A percentile compares a stretch with the other conserved stretches of the same genome.
phyloP scores from a whole-genome alignment of 805 yeast genomes.

The Cephaloascus albidus region DNA sequence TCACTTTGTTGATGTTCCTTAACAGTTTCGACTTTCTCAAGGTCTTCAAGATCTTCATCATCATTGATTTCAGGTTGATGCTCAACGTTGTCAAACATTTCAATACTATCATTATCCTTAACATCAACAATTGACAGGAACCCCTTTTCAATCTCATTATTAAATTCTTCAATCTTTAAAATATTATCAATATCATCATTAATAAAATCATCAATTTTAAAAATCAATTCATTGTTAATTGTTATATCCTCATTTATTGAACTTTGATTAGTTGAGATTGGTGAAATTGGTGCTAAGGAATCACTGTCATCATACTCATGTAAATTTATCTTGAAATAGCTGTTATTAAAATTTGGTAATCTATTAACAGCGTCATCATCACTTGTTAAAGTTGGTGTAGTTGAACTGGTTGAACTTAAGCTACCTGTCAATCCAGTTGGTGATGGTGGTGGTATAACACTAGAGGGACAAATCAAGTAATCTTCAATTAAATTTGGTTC shows the following conservation, averaged over 20 bases:
- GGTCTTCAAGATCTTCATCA: slow-evolving; percentile 4
- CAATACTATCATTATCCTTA: slow-evolving; percentile 32
- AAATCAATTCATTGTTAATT: slow-evolving; percentile 21
- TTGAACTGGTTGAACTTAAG: slow-evolving; percentile 22
- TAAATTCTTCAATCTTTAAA: slow-evolving; percentile 6
- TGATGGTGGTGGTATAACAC: slow-evolving; percentile 12
- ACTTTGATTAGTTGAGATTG: background rate
- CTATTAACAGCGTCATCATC: background rate
- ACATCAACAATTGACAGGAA: slow-evolving; percentile 59
- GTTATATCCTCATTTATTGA: slow-evolving; percentile 12
- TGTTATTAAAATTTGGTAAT: background rate
- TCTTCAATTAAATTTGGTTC: slow-evolving; percentile 52
- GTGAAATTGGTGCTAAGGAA: slow-evolving; percentile 3
- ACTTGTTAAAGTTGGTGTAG: slow-evolving; percentile 21
- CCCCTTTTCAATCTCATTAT: background rate
- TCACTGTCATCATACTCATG: slow-evolving; percentile 1
- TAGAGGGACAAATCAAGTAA: slow-evolving; percentile 13
- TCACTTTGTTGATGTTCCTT: background rate
- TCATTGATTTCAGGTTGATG: slow-evolving; percentile 11
- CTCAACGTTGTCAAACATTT: slow-evolving; percentile 4
- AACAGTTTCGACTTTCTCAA: background rate
- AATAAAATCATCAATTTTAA: slow-evolving; percentile 33
- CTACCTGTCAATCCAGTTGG: slow-evolving; percentile 23
- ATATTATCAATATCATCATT: slow-evolving; percentile 56
- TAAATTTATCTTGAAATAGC: background rate